Conservation (phyloP, 208 protist genomes). For the Trypanosoma platydactyli region DNA sequence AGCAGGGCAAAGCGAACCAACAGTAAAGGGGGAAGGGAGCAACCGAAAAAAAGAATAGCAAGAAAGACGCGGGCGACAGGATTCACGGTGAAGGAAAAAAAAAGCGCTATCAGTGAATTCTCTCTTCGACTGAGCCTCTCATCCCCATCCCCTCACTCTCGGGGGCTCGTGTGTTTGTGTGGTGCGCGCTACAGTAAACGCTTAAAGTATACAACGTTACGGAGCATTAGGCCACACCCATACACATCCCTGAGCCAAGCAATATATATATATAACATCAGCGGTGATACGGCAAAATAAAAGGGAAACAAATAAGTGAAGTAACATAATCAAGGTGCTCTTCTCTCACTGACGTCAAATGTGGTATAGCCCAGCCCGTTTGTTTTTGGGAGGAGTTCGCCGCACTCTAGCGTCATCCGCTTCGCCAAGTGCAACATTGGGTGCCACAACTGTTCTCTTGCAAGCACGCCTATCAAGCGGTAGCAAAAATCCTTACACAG, state of each 20-base stretch:
- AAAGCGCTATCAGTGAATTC: too few species aligned
- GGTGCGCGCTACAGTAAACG: too few species aligned
- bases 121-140: too few species aligned
- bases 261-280: slow-evolving; percentile 11
- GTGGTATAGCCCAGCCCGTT: slow-evolving; percentile 16
- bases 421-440: slow-evolving; percentile 14
- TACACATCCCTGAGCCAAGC: too few species aligned
- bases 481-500: slow-evolving; percentile 86
- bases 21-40: background rate
- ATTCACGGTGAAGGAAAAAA: background rate
- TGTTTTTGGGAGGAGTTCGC: slow-evolving; percentile 15
- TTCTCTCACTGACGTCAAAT: background rate
- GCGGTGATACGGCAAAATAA: background rate
- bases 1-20: too few species aligned
- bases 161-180: too few species aligned
- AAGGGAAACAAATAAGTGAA: background rate
- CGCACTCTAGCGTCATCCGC: slow-evolving; percentile 19
- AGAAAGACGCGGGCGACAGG: background rate
- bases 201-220: too few species aligned
- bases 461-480: slow-evolving; percentile 43
- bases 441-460: slow-evolving; percentile 7
- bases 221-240: too few species aligned
- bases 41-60: background rate
- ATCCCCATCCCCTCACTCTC: too few species aligned
- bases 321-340: background rate